Percentiles rank a stretch among this genome's conserved stretches.
Conservation (phyloP, 441 rosid genomes). For the Raphanus hybrid region DNA sequence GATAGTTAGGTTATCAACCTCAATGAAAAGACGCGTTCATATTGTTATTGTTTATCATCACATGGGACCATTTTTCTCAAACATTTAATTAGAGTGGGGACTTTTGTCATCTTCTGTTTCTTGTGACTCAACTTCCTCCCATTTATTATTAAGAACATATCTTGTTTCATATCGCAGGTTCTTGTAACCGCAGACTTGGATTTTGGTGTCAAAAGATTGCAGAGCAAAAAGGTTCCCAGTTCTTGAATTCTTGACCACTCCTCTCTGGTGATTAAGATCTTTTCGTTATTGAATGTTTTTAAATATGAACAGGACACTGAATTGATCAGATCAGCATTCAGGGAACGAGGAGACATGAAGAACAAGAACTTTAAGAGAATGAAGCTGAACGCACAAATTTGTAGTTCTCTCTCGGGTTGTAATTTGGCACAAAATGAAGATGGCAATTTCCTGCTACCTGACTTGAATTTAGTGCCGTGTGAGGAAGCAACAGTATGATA, state of each 20-base stretch:
- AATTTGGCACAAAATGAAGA: conserved; percentile 7
- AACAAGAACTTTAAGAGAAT: conserved; percentile 65
- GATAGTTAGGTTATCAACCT: conserved; percentile 23
- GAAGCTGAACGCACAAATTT: conserved; percentile 23
- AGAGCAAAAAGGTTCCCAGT: conserved; percentile 11
- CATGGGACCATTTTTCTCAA: conserved; percentile 6
- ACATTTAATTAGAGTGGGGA: conserved; percentile 27
- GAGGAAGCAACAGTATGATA: conserved; percentile 38
- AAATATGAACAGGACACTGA: conserved; percentile 55
- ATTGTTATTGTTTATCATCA: not conserved
- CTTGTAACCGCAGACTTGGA: conserved; percentile 30
- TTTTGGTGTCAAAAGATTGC: conserved; percentile 25
- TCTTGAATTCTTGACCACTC: conserved; percentile 5
- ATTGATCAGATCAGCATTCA: conserved; percentile 47
- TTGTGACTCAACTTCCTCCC: conserved; percentile 24
- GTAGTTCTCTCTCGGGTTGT: not conserved
- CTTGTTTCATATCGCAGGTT: conserved; percentile 18
- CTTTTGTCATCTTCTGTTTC: conserved; percentile 27
- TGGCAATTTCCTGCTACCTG: conserved; percentile 37
- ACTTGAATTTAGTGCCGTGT: conserved; percentile 41
- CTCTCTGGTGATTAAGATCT: not conserved
- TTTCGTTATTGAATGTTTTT: not conserved
- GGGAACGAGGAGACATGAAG: conserved; percentile 47
- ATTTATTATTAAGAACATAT: not conserved
- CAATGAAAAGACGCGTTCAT: not conserved